Percentiles rank a stretch among this genome's conserved stretches.
These are phyloP conservation scores for Saccharomyces hybrid DNA, from an alignment of 1,139 yeast species.

Conservation along the genomic window DNA sequence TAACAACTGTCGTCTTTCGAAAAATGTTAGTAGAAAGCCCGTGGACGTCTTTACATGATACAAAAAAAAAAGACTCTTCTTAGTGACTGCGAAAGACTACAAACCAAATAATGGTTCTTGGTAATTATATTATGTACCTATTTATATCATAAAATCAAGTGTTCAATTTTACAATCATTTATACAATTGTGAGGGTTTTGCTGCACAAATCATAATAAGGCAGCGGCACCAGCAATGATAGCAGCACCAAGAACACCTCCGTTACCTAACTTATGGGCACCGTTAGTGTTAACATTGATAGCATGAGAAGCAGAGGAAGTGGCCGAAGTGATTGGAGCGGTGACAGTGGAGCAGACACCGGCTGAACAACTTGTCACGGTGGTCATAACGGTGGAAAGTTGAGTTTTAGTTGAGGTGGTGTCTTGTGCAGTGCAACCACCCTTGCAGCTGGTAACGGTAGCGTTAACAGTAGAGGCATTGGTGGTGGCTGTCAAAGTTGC, in stretches of 20 bases:
- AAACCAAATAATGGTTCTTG: not conserved
- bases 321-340: not conserved
- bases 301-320: conserved; percentile 2
- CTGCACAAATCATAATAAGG: not conserved
- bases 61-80: no score
- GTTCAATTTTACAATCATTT: not conserved
- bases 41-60: no score
- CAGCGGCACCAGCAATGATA: conserved; percentile 5
- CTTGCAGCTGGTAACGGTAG: not conserved
- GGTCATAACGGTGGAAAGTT: not conserved
- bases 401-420: not conserved
- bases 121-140: not conserved
- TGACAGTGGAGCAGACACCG: not conserved
- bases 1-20: no score
- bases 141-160: not conserved
- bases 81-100: not conserved
- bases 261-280: conserved; percentile 1
- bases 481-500: not conserved
- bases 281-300: not conserved
- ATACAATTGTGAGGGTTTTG: not conserved
- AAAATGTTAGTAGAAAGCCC: no score
- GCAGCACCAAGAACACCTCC: not conserved
- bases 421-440: not conserved
- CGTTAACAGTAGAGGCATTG: not conserved
- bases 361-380: not conserved